Evolutionary conservation across 331 rosid genomes (phyloP).

Genomic region (Prunus yedoensis): DNA sequence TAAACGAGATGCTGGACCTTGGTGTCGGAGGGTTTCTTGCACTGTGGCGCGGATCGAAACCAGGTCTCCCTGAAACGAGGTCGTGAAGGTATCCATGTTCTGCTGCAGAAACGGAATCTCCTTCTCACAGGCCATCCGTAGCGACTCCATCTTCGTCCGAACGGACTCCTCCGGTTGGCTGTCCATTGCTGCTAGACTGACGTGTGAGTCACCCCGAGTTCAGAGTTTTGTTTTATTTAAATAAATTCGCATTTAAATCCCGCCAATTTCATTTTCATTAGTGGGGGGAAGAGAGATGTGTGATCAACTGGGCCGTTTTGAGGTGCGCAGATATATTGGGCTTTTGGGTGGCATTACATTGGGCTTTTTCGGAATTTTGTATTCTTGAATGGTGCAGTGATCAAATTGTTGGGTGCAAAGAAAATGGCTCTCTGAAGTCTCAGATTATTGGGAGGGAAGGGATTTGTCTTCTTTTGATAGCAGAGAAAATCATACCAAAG

Average conservation of each 20-base stretch:
- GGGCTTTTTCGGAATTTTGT: too few relatives aligned
- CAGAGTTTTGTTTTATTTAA: neutral
- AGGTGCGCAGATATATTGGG: too few relatives aligned
- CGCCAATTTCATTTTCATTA: neutral
- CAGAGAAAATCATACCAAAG: too few relatives aligned
- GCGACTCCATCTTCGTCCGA: conserved; percentile 42
- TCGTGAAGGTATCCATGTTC: conserved; percentile 33
- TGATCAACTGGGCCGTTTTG: too few relatives aligned
- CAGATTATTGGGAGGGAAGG: too few relatives aligned
- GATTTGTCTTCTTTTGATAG: too few relatives aligned
- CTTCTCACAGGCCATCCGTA: conserved; percentile 41
- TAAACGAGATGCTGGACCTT: conserved; percentile 36
- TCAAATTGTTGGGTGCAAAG: too few relatives aligned
- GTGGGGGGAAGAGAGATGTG: neutral
- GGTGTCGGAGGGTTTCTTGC: conserved; percentile 40
- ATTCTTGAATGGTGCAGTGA: too few relatives aligned
- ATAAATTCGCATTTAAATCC: neutral
- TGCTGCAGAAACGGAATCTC: conserved; percentile 39
- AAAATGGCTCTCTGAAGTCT: too few relatives aligned
- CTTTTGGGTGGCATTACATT: too few relatives aligned
- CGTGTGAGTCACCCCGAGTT: neutral
- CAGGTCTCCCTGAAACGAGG: conserved; percentile 38
- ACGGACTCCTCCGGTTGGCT: conserved; percentile 26
- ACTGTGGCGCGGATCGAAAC: conserved; percentile 38
- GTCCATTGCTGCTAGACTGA: conserved; percentile 22